Conservation (phyloP, 768 basidiomycete species). For the Mycena haematopus region DNA sequence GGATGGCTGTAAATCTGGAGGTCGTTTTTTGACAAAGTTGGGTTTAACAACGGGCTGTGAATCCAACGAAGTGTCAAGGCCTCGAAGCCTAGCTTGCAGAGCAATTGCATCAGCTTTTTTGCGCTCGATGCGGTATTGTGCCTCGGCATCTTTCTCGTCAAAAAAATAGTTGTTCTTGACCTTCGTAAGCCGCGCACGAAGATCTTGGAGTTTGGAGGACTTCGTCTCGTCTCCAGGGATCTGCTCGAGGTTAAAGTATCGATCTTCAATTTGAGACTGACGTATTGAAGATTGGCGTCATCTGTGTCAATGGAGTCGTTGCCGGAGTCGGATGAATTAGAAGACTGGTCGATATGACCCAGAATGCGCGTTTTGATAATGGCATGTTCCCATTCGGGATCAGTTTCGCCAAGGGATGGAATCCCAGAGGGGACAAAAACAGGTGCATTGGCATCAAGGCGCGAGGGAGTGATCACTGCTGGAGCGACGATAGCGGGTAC, state of each 20-base stretch:
- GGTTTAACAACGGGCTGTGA: not conserved
- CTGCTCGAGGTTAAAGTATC: conserved; percentile 49
- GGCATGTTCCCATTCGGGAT: conserved; percentile 23
- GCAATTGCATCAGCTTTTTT: conserved; percentile 51
- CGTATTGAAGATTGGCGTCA: conserved; percentile 69
- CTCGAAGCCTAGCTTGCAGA: conserved; percentile 52
- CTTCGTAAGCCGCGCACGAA: conserved; percentile 53
- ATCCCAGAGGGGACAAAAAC: conserved; percentile 43
- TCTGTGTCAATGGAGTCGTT: conserved; percentile 46
- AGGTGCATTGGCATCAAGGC: conserved; percentile 49
- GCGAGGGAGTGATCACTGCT: conserved; percentile 28
- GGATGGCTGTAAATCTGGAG: conserved; percentile 21
- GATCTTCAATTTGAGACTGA: conserved; percentile 64
- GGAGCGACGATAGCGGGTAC: conserved; percentile 18
- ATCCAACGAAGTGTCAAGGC: conserved; percentile 9
- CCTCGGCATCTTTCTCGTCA: conserved; percentile 68
- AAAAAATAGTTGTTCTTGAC: conserved; percentile 73
- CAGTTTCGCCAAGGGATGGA: conserved; percentile 21
- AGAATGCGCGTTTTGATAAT: conserved; percentile 32
- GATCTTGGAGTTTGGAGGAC: conserved; percentile 39
- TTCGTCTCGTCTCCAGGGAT: conserved; percentile 35
- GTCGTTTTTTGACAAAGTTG: conserved; percentile 16
- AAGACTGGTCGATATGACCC: conserved; percentile 29
- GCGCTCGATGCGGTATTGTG: conserved; percentile 58
- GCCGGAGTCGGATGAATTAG: conserved; percentile 37